Conservation (phyloP, 768 basidiomycete genomes). For the Termitomyces sp. region DNA sequence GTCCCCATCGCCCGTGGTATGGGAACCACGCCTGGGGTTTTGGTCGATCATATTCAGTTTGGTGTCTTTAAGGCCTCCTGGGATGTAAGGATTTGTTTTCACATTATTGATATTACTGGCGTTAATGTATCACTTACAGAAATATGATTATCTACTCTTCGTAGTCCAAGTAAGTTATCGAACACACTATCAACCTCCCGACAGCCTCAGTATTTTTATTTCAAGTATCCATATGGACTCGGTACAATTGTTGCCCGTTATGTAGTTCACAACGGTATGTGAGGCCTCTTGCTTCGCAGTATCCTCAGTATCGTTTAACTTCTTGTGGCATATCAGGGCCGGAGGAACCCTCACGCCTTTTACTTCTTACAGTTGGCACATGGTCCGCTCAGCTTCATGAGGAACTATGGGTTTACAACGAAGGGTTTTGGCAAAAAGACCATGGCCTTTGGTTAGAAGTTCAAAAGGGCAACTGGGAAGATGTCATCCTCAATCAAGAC, state of each 20-base stretch:
- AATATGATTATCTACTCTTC: constrained; percentile 52
- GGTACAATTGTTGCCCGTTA: constrained; percentile 29
- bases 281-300: not conserved
- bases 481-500: constrained; percentile 63
- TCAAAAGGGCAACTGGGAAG: constrained; percentile 66
- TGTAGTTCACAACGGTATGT: constrained; percentile 54
- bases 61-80: constrained; percentile 53
- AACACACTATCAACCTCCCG: not conserved
- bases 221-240: constrained; percentile 27
- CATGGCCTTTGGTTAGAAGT: constrained; percentile 53
- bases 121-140: constrained; percentile 25
- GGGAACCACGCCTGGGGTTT: constrained; percentile 41
- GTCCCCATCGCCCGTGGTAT: constrained; percentile 37
- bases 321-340: constrained; percentile 22
- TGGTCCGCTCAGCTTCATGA: constrained; percentile 51
- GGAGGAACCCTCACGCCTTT: constrained; percentile 42
- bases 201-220: not conserved
- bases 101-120: not conserved
- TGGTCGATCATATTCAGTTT: constrained; percentile 45
- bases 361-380: constrained; percentile 48
- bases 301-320: not conserved
- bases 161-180: constrained; percentile 35
- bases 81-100: constrained; percentile 37
- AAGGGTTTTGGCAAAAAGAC: constrained; percentile 64
- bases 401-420: constrained; percentile 76